These are phyloP conservation scores for Phytophthora podocarpi DNA, from an alignment of 352 stramenopile genomes.

Conservation along the genomic window DNA sequence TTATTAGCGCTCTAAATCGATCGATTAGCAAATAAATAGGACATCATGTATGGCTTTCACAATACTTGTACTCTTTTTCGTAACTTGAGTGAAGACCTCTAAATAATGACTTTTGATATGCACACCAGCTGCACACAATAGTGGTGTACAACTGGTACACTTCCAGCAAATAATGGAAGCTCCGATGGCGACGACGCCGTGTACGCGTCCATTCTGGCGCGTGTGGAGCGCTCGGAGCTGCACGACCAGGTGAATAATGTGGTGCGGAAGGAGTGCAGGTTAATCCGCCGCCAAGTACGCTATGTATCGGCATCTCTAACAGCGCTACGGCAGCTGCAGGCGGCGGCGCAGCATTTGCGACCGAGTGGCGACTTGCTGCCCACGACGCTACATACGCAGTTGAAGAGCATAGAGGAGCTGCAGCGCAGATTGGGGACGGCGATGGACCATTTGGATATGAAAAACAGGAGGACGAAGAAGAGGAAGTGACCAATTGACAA, in stretches of 20 bases:
- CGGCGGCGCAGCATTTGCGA: constrained; percentile 27
- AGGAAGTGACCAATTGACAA: constrained; percentile 2
- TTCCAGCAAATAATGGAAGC: constrained; percentile 8
- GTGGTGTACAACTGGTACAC: neutral
- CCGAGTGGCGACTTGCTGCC: constrained; percentile 23
- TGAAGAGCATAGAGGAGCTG: constrained; percentile 24
- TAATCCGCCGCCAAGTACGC: constrained; percentile 5
- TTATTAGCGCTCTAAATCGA: too few species aligned
- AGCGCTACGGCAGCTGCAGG: constrained; percentile 31
- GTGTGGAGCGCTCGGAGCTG: constrained; percentile 30
- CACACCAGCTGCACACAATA: neutral
- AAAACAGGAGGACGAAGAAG: constrained; percentile 12
- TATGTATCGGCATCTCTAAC: constrained; percentile 18
- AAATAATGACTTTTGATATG: too few species aligned
- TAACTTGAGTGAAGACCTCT: too few species aligned
- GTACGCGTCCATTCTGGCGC: constrained; percentile 43
- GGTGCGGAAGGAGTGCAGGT: constrained; percentile 14
- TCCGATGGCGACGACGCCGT: constrained; percentile 24
- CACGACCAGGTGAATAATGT: constrained; percentile 22
- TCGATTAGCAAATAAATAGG: too few species aligned
- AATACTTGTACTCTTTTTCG: too few species aligned
- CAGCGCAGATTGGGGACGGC: neutral
- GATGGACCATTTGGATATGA: neutral
- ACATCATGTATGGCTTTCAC: too few species aligned
- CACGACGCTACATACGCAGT: constrained; percentile 5